Evolutionary conservation across 371 early-diverging fungal genomes (phyloP).

Genomic region (Quaeritorhiza haematococci): DNA sequence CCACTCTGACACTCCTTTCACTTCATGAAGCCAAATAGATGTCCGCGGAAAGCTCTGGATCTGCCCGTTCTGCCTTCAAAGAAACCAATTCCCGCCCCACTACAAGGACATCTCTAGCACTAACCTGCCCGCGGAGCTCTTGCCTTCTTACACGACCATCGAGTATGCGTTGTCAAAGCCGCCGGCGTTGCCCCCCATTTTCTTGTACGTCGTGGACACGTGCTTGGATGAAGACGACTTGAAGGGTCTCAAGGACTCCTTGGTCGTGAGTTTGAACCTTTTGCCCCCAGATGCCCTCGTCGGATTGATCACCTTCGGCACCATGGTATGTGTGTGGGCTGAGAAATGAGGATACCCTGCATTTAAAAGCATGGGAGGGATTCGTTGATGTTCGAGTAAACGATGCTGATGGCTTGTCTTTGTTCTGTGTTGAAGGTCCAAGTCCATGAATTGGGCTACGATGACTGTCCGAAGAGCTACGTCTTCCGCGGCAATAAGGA

Average conservation of each 20-base stretch:
- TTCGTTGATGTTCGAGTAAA: no score
- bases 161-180: conserved; percentile 78
- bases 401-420: neutral
- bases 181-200: conserved; percentile 89
- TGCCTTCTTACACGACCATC: conserved; percentile 92
- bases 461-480: conserved; percentile 93
- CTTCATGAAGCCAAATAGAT: conserved; percentile 77
- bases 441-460: conserved; percentile 91
- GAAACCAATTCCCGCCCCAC: conserved; percentile 97
- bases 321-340: conserved; percentile 73
- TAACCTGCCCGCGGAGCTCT: conserved; percentile 95
- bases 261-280: conserved; percentile 84
- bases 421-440: no score
- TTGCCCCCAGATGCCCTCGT: conserved; percentile 93
- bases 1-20: neutral
- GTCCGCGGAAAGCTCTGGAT: conserved; percentile 95
- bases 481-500: conserved; percentile 98
- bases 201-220: conserved; percentile 97
- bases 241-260: conserved; percentile 89
- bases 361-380: no score
- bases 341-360: no score
- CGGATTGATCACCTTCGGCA: conserved; percentile 97
- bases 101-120: conserved; percentile 94
- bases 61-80: conserved; percentile 97
- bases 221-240: conserved; percentile 95